Evolutionary conservation across 352 stramenopile species (phyloP).

Genomic region (Phytophthora podocarpi): DNA sequence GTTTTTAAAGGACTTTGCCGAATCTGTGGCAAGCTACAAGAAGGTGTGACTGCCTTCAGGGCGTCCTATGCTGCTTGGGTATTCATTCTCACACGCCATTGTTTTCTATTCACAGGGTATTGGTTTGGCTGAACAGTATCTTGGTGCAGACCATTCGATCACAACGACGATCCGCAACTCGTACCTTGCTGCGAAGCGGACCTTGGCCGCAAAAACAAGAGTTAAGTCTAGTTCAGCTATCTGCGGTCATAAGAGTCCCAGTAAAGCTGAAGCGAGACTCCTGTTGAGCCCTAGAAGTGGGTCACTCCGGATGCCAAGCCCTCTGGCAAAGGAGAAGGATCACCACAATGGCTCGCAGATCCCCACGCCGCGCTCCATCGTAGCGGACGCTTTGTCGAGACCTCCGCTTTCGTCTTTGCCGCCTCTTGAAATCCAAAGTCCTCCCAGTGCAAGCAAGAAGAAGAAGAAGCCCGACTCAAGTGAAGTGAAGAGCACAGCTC

Average conservation of each 20-base stretch:
- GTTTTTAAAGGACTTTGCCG: slow-evolving; percentile 90
- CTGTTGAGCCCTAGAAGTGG: slow-evolving; percentile 44
- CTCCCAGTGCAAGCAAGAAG: slow-evolving; percentile 16
- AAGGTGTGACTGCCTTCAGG: slow-evolving; percentile 45
- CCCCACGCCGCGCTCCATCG: slow-evolving; percentile 56
- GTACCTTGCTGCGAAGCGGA: slow-evolving; percentile 82
- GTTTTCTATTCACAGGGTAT: slow-evolving; percentile 52
- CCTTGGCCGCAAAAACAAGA: slow-evolving; percentile 32
- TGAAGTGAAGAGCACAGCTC: background rate
- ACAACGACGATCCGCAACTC: slow-evolving; percentile 91
- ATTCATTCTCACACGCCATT: background rate
- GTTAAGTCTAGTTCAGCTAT: slow-evolving; percentile 29
- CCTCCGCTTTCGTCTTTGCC: slow-evolving; percentile 45
- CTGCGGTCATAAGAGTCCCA: slow-evolving; percentile 23
- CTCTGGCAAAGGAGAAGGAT: slow-evolving; percentile 50
- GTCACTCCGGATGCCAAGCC: slow-evolving; percentile 50
- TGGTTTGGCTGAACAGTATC: slow-evolving; percentile 88
- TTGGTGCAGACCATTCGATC: slow-evolving; percentile 89
- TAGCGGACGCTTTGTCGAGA: slow-evolving; percentile 57
- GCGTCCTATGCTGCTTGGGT: background rate
- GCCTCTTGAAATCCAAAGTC: slow-evolving; percentile 30
- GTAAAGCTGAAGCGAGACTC: slow-evolving; percentile 35
- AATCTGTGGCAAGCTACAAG: slow-evolving; percentile 89
- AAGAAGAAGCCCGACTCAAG: slow-evolving; percentile 7
- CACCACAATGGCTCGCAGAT: slow-evolving; percentile 24